Evolutionary conservation across 169 alveolate genomes (phyloP).

Genomic region (Babesia divergens): DNA sequence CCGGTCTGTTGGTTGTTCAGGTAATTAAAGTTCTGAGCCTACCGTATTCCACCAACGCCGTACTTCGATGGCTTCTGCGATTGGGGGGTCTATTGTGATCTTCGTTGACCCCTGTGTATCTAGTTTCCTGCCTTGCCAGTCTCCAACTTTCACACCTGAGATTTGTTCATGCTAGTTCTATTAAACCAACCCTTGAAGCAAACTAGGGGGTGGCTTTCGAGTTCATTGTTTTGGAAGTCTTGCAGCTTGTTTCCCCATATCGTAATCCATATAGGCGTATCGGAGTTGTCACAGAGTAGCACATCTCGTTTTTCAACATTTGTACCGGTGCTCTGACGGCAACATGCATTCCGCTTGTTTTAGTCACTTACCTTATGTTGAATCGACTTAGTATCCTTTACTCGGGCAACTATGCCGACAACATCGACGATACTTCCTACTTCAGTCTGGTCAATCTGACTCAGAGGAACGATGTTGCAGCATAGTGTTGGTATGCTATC

Average conservation of each 20-base stretch:
- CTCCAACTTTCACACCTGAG: constrained; percentile 66
- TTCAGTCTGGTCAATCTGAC: constrained; percentile 56
- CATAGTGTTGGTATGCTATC: constrained; percentile 66
- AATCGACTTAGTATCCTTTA: constrained; percentile 6
- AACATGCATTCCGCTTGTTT: constrained; percentile 10
- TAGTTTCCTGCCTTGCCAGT: constrained; percentile 75
- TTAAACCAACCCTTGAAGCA: constrained; percentile 43
- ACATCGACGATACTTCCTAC: constrained; percentile 70
- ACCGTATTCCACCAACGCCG: constrained; percentile 73
- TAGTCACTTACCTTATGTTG: constrained; percentile 39
- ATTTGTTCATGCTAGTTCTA: neutral
- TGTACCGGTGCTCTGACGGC: constrained; percentile 62
- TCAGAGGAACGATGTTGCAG: constrained; percentile 63
- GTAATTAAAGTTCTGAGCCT: neutral
- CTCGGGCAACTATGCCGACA: constrained; percentile 58
- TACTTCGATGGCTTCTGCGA: constrained; percentile 62
- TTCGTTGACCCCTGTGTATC: constrained; percentile 68
- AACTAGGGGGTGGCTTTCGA: constrained; percentile 45
- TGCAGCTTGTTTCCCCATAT: constrained; percentile 67
- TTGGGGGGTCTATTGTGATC: constrained; percentile 64
- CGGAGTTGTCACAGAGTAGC: constrained; percentile 57
- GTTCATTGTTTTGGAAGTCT: constrained; percentile 4
- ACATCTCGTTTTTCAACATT: constrained; percentile 68
- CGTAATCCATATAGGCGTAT: constrained; percentile 68
- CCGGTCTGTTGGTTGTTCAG: constrained; percentile 47